Conservation (phyloP, 768 basidiomycete species). For the Fomitopsis pulvina region DNA sequence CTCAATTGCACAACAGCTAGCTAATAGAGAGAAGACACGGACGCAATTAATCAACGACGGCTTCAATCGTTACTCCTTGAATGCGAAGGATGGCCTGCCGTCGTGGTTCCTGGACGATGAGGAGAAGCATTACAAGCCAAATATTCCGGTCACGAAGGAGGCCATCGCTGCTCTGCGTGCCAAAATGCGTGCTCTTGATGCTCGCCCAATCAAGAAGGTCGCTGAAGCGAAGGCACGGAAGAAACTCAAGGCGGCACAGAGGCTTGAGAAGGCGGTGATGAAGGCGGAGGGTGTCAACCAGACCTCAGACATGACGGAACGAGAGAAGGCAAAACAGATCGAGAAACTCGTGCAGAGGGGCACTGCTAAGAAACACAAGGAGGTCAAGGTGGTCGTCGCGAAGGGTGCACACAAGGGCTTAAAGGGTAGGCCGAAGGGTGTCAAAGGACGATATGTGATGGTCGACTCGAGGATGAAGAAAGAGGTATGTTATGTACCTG, state of each 20-base stretch:
- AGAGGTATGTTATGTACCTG: constrained; percentile 56
- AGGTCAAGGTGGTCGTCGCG: constrained; percentile 85
- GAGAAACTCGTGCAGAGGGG: constrained; percentile 88
- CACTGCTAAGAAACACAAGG: constrained; percentile 57
- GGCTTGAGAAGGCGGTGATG: constrained; percentile 88
- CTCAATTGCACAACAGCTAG: constrained; percentile 83
- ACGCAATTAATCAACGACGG: constrained; percentile 91
- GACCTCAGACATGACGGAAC: constrained; percentile 86
- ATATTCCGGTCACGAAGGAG: constrained; percentile 96
- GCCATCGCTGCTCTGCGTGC: constrained; percentile 80
- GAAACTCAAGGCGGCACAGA: constrained; percentile 81
- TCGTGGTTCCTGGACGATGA: constrained; percentile 98
- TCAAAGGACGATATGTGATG: constrained; percentile 94
- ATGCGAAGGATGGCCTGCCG: constrained; percentile 88
- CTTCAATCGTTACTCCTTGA: constrained; percentile 89
- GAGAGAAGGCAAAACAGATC: constrained; percentile 90
- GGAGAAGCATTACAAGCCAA: constrained; percentile 84
- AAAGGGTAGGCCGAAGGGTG: constrained; percentile 90
- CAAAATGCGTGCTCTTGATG: constrained; percentile 90
- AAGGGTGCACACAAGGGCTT: constrained; percentile 85
- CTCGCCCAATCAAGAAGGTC: constrained; percentile 97
- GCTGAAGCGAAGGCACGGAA: constrained; percentile 98
- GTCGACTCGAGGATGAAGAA: constrained; percentile 92
- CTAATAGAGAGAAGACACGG: constrained; percentile 85
- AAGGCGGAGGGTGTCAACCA: constrained; percentile 92